These are phyloP conservation scores for Hamamelis virginiana DNA, from an alignment of 164 flowering plant genomes.

Conservation along the genomic window DNA sequence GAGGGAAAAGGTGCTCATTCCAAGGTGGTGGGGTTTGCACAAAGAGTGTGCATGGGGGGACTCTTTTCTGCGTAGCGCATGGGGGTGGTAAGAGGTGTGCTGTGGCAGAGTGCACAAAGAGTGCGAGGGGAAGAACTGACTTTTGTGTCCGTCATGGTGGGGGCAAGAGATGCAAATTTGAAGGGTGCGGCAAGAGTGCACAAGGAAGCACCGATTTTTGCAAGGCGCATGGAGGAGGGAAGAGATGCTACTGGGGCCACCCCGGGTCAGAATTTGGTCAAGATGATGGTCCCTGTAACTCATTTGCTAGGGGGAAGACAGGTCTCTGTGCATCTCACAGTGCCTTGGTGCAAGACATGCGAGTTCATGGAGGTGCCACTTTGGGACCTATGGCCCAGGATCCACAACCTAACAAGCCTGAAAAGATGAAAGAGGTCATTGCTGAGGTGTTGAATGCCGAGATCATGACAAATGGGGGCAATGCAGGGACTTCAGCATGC, in stretches of 20 bases:
- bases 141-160: constrained; percentile 96
- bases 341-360: constrained; percentile 72
- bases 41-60: constrained; percentile 93
- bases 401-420: constrained; percentile 24
- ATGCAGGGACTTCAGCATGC: constrained; percentile 15
- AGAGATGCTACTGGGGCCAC: constrained; percentile 87
- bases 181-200: constrained; percentile 85
- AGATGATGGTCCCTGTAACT: constrained; percentile 51
- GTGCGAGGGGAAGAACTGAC: constrained; percentile 89
- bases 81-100: constrained; percentile 99
- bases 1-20: constrained; percentile 85
- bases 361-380: constrained; percentile 94
- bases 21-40: constrained; percentile 78
- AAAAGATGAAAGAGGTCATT: constrained; percentile 32
- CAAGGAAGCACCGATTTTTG: constrained; percentile 94
- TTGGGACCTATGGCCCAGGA: constrained; percentile 42
- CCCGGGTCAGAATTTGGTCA: constrained; percentile 61
- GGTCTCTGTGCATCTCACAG: constrained; percentile 83
- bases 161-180: constrained; percentile 81
- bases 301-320: constrained; percentile 82
- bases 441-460: constrained; percentile 50
- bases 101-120: constrained; percentile 77
- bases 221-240: constrained; percentile 96
- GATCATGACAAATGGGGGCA: constrained; percentile 14
- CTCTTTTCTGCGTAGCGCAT: constrained; percentile 80